Conservation (phyloP, 768 basidiomycete genomes). For the Phaeolepiota aurea region DNA sequence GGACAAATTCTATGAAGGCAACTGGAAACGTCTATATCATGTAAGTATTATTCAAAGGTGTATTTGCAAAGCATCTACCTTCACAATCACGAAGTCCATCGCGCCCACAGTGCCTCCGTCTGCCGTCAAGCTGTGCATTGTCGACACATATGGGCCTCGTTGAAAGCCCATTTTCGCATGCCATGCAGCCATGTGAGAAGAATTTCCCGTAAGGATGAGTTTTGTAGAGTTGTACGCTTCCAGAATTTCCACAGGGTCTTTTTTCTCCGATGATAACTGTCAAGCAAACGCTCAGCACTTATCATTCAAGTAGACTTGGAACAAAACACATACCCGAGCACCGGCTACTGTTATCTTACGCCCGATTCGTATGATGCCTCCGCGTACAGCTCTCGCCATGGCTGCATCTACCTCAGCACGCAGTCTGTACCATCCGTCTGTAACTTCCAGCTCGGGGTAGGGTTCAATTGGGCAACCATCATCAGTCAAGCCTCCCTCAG, state of each 20-base stretch:
- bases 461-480: slow-evolving; percentile 26
- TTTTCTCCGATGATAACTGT: slow-evolving; percentile 60
- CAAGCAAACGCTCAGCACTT: slow-evolving; percentile 1
- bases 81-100: slow-evolving; percentile 66
- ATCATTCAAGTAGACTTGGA: neutral
- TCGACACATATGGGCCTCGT: slow-evolving; percentile 56
- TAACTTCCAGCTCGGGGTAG: slow-evolving; percentile 74
- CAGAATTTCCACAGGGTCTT: slow-evolving; percentile 76
- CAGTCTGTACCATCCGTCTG: slow-evolving; percentile 95
- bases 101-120: slow-evolving; percentile 77
- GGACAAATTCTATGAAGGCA: slow-evolving; percentile 68
- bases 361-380: slow-evolving; percentile 64
- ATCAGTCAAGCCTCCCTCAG: slow-evolving; percentile 24
- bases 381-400: slow-evolving; percentile 59
- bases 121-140: slow-evolving; percentile 66
- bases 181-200: slow-evolving; percentile 83
- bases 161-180: slow-evolving; percentile 81
- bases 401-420: slow-evolving; percentile 69
- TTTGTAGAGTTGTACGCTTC: slow-evolving; percentile 66
- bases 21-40: slow-evolving; percentile 53
- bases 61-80: no score
- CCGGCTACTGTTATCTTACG: slow-evolving; percentile 78
- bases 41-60: no score
- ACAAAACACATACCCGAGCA: slow-evolving; percentile 52
- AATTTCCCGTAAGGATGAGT: slow-evolving; percentile 74